phyloP scores from a whole-genome alignment of 257 asterid species.

The Handroanthus guayacan region DNA sequence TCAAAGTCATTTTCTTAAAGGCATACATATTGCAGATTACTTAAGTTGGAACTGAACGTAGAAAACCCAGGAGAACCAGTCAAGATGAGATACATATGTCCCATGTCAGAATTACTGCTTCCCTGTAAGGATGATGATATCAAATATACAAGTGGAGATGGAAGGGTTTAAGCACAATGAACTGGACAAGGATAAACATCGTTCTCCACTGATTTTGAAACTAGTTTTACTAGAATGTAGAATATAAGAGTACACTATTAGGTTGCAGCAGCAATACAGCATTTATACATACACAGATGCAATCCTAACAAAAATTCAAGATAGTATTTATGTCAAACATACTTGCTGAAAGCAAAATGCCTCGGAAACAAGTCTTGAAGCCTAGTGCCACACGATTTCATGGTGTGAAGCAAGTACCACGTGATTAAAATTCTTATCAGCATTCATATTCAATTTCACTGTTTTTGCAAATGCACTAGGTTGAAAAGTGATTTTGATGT shows the following conservation, averaged over 20 bases:
- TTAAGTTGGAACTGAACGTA: neutral
- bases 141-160: neutral
- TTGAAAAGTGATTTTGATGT: slow-evolving; percentile 16
- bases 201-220: slow-evolving; percentile 4
- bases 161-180: neutral
- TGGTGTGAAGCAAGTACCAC: neutral
- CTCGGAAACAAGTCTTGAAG: neutral
- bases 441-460: neutral
- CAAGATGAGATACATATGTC: slow-evolving; percentile 26
- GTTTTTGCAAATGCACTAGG: neutral
- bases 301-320: slow-evolving; percentile 2
- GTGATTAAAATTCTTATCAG: neutral
- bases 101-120: slow-evolving; percentile 2
- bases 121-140: slow-evolving; percentile 1
- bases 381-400: slow-evolving; percentile 2
- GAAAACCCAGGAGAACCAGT: neutral
- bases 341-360: neutral
- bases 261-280: neutral
- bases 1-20: slow-evolving; percentile 15
- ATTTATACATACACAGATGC: neutral
- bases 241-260: neutral
- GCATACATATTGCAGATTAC: neutral
- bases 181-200: neutral
- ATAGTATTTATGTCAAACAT: neutral
- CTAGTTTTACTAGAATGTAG: slow-evolving; percentile 8